Evolutionary conservation across 108 stramenopile species (phyloP), one percentile per base, ranked within the genome.

Genomic region (Conticribra guillardii): DNA sequence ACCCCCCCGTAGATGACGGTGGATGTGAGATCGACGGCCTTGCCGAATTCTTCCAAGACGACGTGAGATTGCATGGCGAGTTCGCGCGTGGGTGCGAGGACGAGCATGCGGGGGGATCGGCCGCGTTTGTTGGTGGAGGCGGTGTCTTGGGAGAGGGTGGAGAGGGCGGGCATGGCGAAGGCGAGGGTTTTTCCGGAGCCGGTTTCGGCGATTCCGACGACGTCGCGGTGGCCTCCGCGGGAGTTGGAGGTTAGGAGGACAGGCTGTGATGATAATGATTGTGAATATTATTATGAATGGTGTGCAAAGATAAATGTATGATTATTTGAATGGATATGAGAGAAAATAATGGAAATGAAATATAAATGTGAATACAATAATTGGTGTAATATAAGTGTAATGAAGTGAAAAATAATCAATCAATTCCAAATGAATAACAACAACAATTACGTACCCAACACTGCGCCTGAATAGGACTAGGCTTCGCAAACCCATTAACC

Each of bases 81-180:
- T 84, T 99, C 99, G 28, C 99, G 92, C 18, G 99, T 99, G 18
- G 99, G 99, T 1, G 98, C 93, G 26, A 99, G 71, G 18, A 99
- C 96, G 26, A 98, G 85, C 94, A 97, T 96, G 22, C 89, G 85
- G 27, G 98, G 99, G 5, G 65, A 62, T 27, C 81, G 70, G 21
- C 74, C 69, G 30, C 48, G 69, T 21, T 67, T 68, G 18, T 55
- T 60, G 29, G 32, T 61, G 16, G 57, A 68, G 47, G 53, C 51
- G 11, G 32, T 41, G 22, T 84, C 69, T 54, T 78, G 67, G 46
- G 78, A 50, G 79, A 98, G 90, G 50, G 81, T 37, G 11, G 92
- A 68, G 33, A 99, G 76, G 0, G 92, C 97, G 3, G 99, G 99
- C 37, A 99, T 76, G 58, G 87, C 66, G 63, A 99, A 99, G n/a